Evolutionary conservation across 805 yeast genomes (phyloP), one percentile per base, ranked within the genome.

Genomic region (Priceomyces castillae): DNA sequence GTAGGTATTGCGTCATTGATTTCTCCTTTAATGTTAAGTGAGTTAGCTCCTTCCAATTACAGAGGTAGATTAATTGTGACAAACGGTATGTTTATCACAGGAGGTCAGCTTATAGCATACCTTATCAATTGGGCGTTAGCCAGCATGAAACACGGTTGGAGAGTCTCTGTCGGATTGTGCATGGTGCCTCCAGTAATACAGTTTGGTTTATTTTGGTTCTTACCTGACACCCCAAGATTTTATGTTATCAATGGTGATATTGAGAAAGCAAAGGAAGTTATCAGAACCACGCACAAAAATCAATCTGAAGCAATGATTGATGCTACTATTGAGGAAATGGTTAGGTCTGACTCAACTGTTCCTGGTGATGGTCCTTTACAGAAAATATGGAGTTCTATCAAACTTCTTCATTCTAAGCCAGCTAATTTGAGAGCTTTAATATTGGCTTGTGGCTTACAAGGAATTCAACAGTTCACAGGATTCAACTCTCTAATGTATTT

Each of bases 401-500:
- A 75, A 49, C 74, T 81, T 48, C 71, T 85, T 53, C 92, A 86
- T 61, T 65, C 67, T 1, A 77, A 76, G 30, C 87, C 88, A 31
- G 83, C 95, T 1, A 90, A 92, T 64, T 80, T 88, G 47, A 81
- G 98, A 58, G 98, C 97, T 4, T 76, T 94, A 48, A 71, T 90
- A 26, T 81, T 92, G 57, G 94, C 92, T 9, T 90, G 97, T 72
- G 96, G 95, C 26, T 69, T 92, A 51, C 98, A 94, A 68, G 97
- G 95, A 46, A 85, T 94, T 57, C 98, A 92, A 71, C 99, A 92
- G 68, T 89, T 92, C 56, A 86, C 96, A 14, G 98, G 98, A 52
- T 92, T 92, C 80, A 94, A 92, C 69, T 88, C 97, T 5, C 77
- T 92, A 56, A 87, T 92, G 96, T 92, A 94, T 71, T 92, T 90